phyloP scores from a whole-genome alignment of 1,284 basidiomycete species.

The Ceratobasidium theobromae region DNA sequence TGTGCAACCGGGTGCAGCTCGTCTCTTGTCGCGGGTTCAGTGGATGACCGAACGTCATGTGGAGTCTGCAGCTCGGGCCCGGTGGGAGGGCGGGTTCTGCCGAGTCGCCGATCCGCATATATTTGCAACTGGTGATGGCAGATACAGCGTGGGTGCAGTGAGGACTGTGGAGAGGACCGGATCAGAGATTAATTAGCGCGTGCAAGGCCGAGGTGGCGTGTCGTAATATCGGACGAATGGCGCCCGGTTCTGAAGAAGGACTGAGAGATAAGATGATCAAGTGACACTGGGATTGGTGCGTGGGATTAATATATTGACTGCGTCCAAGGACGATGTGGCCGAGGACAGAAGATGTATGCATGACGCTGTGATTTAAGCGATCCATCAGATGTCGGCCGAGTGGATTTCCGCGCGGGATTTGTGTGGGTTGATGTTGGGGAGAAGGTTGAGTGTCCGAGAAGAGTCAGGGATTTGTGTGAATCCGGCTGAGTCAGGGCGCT shows the following conservation, averaged over 20 bases:
- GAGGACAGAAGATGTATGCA: too few relatives aligned
- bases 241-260: slow-evolving; percentile 35
- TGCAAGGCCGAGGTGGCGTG: slow-evolving; percentile 39
- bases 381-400: too few relatives aligned
- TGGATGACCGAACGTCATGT: slow-evolving; percentile 57
- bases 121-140: slow-evolving; percentile 44
- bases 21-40: slow-evolving; percentile 52
- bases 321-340: too few relatives aligned
- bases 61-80: slow-evolving; percentile 60
- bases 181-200: too few relatives aligned
- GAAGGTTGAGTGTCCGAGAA: too few relatives aligned
- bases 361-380: too few relatives aligned
- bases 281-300: neutral
- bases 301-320: neutral
- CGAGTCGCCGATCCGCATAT: slow-evolving; percentile 30
- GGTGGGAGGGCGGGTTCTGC: slow-evolving; percentile 30
- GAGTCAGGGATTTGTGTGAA: neutral
- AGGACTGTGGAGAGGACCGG: too few relatives aligned
- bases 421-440: too few relatives aligned
- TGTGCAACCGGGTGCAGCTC: too few relatives aligned
- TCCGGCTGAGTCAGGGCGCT: neutral
- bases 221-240: slow-evolving; percentile 44
- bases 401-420: too few relatives aligned
- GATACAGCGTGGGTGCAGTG: too few relatives aligned
- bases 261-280: slow-evolving; percentile 43